Evolutionary conservation across 257 asterid species (phyloP), one percentile per base, ranked within the genome.

Genomic region (Nicotiana sylvestris): DNA sequence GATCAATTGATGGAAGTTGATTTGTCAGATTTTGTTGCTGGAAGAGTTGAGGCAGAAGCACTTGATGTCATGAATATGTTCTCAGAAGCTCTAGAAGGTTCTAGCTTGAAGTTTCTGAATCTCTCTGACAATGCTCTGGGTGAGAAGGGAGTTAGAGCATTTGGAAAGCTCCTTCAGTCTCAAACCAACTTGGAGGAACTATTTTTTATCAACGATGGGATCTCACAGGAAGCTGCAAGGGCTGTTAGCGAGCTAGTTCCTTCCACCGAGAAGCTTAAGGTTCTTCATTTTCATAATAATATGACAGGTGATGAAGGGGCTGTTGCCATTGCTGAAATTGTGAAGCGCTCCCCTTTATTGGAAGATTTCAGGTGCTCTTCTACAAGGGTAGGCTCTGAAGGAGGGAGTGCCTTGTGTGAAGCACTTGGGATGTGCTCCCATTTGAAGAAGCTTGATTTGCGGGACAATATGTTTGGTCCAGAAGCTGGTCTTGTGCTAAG

Each of bases 241-340:
- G 98, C 98, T 78, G 95, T 94, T 86, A 87, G 88, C 83, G 98
- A 94, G 89, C 82, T 96, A 84, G 96, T 96, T 77, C 92, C 98
- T 86, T 88, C 89, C 72, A 94, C 98, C 3, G 91, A 91, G 74
- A 86, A 82, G 49, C 95, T 96, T 46, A 89, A 82, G 79, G 85
- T 96, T 82, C 98, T 96, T 78, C 98, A 93, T 0, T 96, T 96
- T 85, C 99, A 96, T 64, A 96, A 96, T 83, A 96, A 96, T 82
- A 96, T 96, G 99, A 94, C 99, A 0, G 99, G 99, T 57, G 99
- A 96, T 82, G 96, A 93, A 85, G 99, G 99, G 32, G 98, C 98
- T 58, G 67, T 87, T 30, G 93, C 98, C 15, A 93, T 96, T 79
- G 85, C 98, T 0, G 88, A 90, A 88, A 90, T 96, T 87, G 90